Evolutionary conservation across 169 alveolate genomes (phyloP).

Genomic region (Plasmodium vinckei): DNA sequence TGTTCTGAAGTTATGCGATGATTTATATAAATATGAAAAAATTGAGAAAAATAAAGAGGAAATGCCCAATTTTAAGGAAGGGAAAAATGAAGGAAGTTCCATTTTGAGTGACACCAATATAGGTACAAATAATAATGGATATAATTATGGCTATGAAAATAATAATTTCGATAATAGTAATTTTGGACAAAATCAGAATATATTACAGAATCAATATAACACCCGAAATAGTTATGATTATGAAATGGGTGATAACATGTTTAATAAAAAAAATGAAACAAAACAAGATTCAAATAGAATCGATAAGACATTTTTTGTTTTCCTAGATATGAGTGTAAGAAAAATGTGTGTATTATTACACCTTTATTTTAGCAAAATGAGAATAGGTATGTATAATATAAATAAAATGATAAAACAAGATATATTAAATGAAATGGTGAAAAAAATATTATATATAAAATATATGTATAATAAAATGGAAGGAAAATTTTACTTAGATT

Average conservation of each 20-base stretch:
- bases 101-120: neutral
- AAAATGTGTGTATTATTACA: conserved; percentile 62
- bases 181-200: neutral
- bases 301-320: conserved; percentile 46
- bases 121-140: neutral
- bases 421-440: conserved; percentile 66
- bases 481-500: conserved; percentile 18
- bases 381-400: conserved; percentile 50
- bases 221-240: neutral
- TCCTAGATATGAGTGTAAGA: conserved; percentile 72
- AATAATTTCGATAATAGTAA: neutral
- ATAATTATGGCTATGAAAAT: neutral
- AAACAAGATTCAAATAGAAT: conserved; percentile 16
- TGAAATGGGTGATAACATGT: neutral
- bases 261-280: neutral
- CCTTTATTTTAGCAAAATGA: conserved; percentile 58
- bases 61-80: neutral
- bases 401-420: conserved; percentile 37
- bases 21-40: conserved; percentile 25
- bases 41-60: conserved; percentile 6
- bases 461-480: conserved; percentile 66
- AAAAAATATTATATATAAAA: conserved; percentile 36
- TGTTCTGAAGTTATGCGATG: conserved; percentile 63
- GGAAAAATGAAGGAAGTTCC: neutral
- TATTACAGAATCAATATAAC: neutral